phyloP scores from a whole-genome alignment of 495 filamentous ascomycete genomes.

The Talaromyces liani region DNA sequence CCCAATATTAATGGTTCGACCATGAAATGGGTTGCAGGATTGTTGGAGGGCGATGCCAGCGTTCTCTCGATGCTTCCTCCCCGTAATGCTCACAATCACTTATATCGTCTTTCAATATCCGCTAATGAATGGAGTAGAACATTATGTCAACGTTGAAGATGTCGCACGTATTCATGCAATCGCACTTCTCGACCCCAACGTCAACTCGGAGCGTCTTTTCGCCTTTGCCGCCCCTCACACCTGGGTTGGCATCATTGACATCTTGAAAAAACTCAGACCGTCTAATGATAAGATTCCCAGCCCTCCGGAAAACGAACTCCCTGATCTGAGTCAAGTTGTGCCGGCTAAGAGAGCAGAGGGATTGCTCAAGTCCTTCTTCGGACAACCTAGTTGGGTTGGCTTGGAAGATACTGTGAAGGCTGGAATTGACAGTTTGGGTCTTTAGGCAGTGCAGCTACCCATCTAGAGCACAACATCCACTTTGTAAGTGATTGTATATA shows the following conservation, averaged over 20 bases:
- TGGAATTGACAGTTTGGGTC: conserved; percentile 1
- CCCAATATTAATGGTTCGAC: conserved; percentile 18
- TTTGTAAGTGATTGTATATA: not conserved
- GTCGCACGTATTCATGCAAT: conserved; percentile 38
- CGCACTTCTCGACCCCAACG: conserved; percentile 31
- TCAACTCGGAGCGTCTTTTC: conserved; percentile 39
- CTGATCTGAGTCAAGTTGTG: conserved; percentile 17
- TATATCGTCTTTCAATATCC: not conserved
- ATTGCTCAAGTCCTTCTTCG: conserved; percentile 14
- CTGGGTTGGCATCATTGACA: conserved; percentile 26
- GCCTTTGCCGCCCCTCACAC: conserved; percentile 30
- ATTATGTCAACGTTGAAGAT: conserved; percentile 43
- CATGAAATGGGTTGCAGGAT: conserved; percentile 20
- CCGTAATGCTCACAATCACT: not conserved
- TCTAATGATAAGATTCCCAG: conserved; percentile 14
- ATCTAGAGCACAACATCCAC: not conserved
- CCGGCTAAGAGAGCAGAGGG: conserved; percentile 12
- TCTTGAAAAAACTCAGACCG: conserved; percentile 14
- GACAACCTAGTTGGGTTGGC: conserved; percentile 2
- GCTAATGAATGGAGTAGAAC: conserved; percentile 19
- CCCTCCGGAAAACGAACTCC: conserved; percentile 15
- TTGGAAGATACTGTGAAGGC: not conserved
- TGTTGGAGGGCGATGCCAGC: conserved; percentile 2
- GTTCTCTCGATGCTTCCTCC: conserved; percentile 14
- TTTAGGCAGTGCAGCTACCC: not conserved